These are phyloP conservation scores for Cicer cuneatum DNA, from an alignment of 306 rosid species.

Conservation along the genomic window DNA sequence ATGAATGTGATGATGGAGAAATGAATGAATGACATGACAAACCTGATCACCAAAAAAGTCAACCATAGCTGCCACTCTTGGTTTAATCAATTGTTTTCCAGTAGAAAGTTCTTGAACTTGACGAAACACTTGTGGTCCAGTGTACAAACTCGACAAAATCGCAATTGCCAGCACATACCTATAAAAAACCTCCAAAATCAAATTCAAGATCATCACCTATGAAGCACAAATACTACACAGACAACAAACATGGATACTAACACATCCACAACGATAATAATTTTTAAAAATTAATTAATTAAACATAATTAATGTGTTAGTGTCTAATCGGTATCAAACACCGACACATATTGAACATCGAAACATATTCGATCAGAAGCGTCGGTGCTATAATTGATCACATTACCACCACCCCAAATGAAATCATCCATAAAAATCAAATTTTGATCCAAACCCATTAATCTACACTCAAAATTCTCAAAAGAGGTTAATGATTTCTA, in stretches of 20 bases:
- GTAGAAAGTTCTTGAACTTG: slow-evolving; percentile 60
- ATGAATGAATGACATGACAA: slow-evolving; percentile 1
- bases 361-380: too few species aligned
- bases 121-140: slow-evolving; percentile 56
- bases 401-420: slow-evolving; percentile 9
- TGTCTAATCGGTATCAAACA: too few species aligned
- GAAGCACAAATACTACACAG: too few species aligned
- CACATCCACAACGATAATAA: too few species aligned
- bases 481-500: slow-evolving; percentile 2
- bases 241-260: too few species aligned
- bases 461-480: slow-evolving; percentile 4
- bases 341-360: too few species aligned
- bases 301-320: too few species aligned
- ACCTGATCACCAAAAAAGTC: slow-evolving; percentile 89
- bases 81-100: slow-evolving; percentile 51
- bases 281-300: too few species aligned
- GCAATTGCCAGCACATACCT: slow-evolving; percentile 77
- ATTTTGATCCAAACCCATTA: slow-evolving; percentile 36
- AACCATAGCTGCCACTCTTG: slow-evolving; percentile 47
- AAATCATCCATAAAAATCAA: not conserved
- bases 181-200: slow-evolving; percentile 10
- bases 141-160: slow-evolving; percentile 64
- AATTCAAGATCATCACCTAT: not conserved
- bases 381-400: too few species aligned
- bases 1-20: slow-evolving; percentile 29